Percentiles rank a stretch among this genome's conserved stretches.
phyloP scores from a whole-genome alignment of 345 rosid species.

The Carallia pectinifolia region DNA sequence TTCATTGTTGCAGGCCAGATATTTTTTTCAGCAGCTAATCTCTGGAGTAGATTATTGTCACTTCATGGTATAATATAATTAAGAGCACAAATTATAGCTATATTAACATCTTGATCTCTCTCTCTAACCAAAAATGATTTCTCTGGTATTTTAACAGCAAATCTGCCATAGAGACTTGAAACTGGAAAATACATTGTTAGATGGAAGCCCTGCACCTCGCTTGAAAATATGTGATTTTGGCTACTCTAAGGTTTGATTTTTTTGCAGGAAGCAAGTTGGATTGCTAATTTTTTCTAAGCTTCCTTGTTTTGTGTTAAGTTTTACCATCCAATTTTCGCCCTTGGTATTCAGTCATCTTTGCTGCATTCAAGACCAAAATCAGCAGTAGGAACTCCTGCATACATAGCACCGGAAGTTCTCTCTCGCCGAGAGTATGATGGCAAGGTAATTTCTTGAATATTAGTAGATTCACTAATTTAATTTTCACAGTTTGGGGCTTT shows the following conservation, averaged over 20 bases:
- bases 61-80: constrained; percentile 56
- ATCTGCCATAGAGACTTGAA: constrained; percentile 94
- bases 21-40: constrained; percentile 90
- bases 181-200: constrained; percentile 84
- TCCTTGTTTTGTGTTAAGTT: not conserved
- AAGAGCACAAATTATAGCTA: not conserved
- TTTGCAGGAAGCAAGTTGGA: not conserved
- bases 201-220: constrained; percentile 91
- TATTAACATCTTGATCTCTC: not conserved
- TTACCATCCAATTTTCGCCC: too few species aligned
- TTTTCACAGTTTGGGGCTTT: not conserved
- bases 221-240: constrained; percentile 93
- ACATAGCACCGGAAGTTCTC: constrained; percentile 91
- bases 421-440: constrained; percentile 83
- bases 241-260: constrained; percentile 69
- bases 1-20: constrained; percentile 59
- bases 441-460: constrained; percentile 41
- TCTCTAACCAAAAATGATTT: not conserved
- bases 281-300: not conserved
- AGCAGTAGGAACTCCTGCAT: constrained; percentile 93
- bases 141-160: constrained; percentile 51
- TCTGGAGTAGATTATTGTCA: constrained; percentile 86
- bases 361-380: constrained; percentile 94
- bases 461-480: not conserved
- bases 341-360: constrained; percentile 57